Evolutionary conservation across 352 stramenopile species (phyloP).

Genomic region (Globisporangium orthogonon): DNA sequence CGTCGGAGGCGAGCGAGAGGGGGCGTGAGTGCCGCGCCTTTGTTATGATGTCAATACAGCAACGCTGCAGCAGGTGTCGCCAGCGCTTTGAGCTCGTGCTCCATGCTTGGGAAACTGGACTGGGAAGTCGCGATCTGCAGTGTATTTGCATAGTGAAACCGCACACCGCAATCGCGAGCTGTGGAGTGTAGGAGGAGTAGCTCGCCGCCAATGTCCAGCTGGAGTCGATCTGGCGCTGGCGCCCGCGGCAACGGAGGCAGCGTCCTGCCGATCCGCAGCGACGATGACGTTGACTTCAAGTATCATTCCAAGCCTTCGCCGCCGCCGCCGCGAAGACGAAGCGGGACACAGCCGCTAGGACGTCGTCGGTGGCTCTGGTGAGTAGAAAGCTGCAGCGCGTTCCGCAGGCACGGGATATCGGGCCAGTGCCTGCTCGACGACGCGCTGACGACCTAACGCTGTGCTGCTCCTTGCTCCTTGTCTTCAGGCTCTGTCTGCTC

Average conservation of each 20-base stretch:
- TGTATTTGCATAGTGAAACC: no score
- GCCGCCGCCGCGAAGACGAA: constrained; percentile 1
- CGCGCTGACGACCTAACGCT: neutral
- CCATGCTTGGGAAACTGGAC: no score
- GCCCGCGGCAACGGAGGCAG: neutral
- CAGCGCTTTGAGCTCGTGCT: no score
- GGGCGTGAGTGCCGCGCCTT: no score
- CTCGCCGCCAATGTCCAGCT: constrained; percentile 7
- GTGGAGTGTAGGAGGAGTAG: no score
- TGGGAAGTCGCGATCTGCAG: no score
- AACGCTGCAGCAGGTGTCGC: no score
- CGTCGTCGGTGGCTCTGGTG: constrained; percentile 18
- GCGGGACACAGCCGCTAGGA: neutral
- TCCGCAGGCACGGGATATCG: neutral
- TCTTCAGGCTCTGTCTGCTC: constrained; percentile 34
- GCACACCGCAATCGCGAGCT: no score
- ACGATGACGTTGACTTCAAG: constrained; percentile 7
- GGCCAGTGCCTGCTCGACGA: neutral
- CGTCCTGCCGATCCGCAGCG: constrained; percentile 4
- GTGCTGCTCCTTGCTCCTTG: neutral
- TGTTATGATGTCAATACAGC: no score
- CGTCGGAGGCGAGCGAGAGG: neutral
- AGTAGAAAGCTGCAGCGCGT: neutral
- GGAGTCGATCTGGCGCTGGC: constrained; percentile 7
- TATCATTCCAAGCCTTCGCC: constrained; percentile 9